A percentile compares a stretch with the other conserved stretches of the same genome.
phyloP scores from a whole-genome alignment of 345 rosid genomes.

The Gossypium anomalum region DNA sequence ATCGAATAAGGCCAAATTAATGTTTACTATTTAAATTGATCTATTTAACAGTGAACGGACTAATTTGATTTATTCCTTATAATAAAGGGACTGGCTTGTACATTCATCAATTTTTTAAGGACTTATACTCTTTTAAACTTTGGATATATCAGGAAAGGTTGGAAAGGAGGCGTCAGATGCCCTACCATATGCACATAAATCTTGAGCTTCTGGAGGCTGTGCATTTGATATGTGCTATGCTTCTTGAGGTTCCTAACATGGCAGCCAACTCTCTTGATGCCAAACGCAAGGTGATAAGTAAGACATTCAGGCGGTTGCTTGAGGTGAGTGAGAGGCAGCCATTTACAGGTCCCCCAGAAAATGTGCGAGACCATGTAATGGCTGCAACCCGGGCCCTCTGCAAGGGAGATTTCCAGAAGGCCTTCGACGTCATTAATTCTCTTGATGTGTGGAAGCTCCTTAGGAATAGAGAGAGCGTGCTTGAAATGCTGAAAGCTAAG shows the following conservation, averaged over 20 bases:
- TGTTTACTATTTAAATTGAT: too few relatives aligned
- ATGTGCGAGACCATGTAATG: slow-evolving; percentile 84
- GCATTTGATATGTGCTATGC: slow-evolving; percentile 88
- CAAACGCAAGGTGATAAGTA: slow-evolving; percentile 70
- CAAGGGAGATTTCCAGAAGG: slow-evolving; percentile 71
- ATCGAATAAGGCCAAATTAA: too few relatives aligned
- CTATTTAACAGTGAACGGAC: too few relatives aligned
- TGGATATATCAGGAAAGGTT: slow-evolving; percentile 58
- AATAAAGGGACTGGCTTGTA: too few relatives aligned
- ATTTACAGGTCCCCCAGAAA: slow-evolving; percentile 84
- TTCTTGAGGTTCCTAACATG: slow-evolving; percentile 89
- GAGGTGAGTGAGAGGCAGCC: slow-evolving; percentile 77
- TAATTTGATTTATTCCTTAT: too few relatives aligned
- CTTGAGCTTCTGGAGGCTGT: slow-evolving; percentile 91
- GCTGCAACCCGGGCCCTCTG: slow-evolving; percentile 75
- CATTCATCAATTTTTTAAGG: background rate
- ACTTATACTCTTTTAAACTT: slow-evolving; percentile 1
- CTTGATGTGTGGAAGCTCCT: slow-evolving; percentile 82
- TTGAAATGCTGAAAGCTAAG: slow-evolving; percentile 69
- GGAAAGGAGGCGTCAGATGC: slow-evolving; percentile 94
- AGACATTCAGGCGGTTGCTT: slow-evolving; percentile 70
- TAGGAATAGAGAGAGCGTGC: slow-evolving; percentile 47
- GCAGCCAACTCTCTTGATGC: slow-evolving; percentile 65
- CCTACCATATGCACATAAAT: slow-evolving; percentile 95
- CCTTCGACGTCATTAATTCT: slow-evolving; percentile 57